Conservation (phyloP, 164 flowering plant genomes). For the Dillenia turbinata region DNA sequence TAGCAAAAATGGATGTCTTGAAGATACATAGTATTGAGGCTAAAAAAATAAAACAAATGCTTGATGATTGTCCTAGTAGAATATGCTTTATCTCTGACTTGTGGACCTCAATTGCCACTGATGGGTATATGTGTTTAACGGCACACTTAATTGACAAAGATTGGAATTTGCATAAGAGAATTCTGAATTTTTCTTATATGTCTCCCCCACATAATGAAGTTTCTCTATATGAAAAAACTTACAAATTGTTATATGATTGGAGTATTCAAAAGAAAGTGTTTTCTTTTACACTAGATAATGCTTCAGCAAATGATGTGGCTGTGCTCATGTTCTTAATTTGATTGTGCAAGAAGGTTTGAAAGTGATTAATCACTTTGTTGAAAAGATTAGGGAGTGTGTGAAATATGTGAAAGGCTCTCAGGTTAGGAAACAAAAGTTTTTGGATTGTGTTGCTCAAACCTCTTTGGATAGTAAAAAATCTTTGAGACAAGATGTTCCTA, state of each 20-base stretch:
- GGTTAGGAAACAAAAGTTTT: background rate
- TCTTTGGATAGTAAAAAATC: background rate
- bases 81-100: background rate
- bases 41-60: background rate
- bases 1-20: background rate
- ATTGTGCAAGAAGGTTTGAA: slow-evolving; percentile 8
- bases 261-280: slow-evolving; percentile 5
- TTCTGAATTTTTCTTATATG: background rate
- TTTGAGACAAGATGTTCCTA: slow-evolving; percentile 12
- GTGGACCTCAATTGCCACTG: slow-evolving; percentile 3
- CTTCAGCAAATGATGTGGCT: slow-evolving; percentile 6
- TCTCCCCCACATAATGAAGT: slow-evolving; percentile 3
- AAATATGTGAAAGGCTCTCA: slow-evolving; percentile 4
- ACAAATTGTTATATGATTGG: background rate
- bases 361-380: background rate
- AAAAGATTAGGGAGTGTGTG: slow-evolving; percentile 3
- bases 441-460: background rate
- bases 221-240: background rate
- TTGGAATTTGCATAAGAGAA: slow-evolving; percentile 1
- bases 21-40: background rate
- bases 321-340: slow-evolving; percentile 8
- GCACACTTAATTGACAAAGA: slow-evolving; percentile 6
- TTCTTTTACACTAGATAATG: slow-evolving; percentile 12
- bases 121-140: slow-evolving; percentile 2
- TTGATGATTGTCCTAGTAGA: background rate